Conservation (phyloP, 73 alveolate species). For the Paramecium biaurelia region DNA sequence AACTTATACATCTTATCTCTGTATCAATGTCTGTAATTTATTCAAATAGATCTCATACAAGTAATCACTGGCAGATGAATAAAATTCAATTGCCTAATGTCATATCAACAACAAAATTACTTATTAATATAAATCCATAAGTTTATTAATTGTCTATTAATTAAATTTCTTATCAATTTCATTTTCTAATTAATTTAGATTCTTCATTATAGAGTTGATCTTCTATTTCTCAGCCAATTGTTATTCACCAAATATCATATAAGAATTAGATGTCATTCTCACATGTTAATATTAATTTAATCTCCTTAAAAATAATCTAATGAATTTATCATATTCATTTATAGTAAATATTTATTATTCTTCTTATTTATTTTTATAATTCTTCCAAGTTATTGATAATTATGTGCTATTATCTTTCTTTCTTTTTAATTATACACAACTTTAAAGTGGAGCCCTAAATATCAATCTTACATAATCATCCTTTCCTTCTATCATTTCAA, state of each 20-base stretch:
- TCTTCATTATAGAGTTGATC: not conserved
- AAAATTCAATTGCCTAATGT: conserved; percentile 31
- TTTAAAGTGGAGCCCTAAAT: conserved; percentile 25
- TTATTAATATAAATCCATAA: conserved; percentile 42
- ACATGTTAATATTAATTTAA: conserved; percentile 22
- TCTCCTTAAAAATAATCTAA: conserved; percentile 16
- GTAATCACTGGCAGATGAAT: conserved; percentile 49
- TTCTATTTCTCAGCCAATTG: not conserved
- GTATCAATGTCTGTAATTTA: conserved; percentile 19
- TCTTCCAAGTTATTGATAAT: conserved; percentile 30
- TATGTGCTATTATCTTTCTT: not conserved
- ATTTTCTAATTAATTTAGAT: not conserved
- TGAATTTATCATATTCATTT: conserved; percentile 20
- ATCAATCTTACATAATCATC: conserved; percentile 14
- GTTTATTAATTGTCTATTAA: conserved; percentile 12
- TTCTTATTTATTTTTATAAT: conserved; percentile 39
- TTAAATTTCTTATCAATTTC: conserved; percentile 44
- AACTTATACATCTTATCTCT: conserved; percentile 46
- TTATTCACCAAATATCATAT: conserved; percentile 15
- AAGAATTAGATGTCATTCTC: conserved; percentile 25
- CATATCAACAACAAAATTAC: not conserved
- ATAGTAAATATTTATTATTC: conserved; percentile 17
- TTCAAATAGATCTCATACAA: conserved; percentile 19
- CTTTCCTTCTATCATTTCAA: conserved; percentile 8
- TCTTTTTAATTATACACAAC: conserved; percentile 29